Evolutionary conservation across 2,329 filamentous ascomycete species (phyloP), one percentile per base, ranked within the genome.

Genomic region (Trichothecium sympodiale): DNA sequence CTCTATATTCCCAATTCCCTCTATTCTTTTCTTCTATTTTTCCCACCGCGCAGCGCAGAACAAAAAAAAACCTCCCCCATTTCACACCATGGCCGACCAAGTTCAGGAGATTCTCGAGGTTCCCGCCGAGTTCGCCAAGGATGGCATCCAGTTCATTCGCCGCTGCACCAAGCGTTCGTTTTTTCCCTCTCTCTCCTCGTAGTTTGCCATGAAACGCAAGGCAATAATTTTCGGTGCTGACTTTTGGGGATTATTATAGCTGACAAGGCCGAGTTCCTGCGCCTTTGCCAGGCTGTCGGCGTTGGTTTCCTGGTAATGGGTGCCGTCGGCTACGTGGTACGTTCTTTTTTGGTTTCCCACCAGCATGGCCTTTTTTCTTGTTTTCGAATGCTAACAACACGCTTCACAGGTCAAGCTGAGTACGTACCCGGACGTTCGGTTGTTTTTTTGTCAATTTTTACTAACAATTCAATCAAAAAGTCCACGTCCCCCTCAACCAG

Each of bases 301-400:
- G 69, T 80, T 43, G 78, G 78, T 40, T 82, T 82, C 61, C 57
- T 82, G 43, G 70, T 81, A 57, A 81, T 80, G 77, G 77, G 77
- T 43, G 73, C 74, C 33, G 77, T 81, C 39, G 77, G 77, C 43
- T 82, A 80, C 59, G 58, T 82, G 43, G 75, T 25, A 25, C 20
- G 20, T 25, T 25, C 20, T 25, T 25, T 6, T 25, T 6, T 25
- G 10, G 6, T 10, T 25, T 25, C 20, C 20, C 20, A 10, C n/a
- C n/a, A n/a, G n/a, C n/a, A n/a, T n/a, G n/a, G n/a, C n/a, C n/a
- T n/a, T n/a, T n/a, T n/a, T n/a, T n/a, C n/a, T 25, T 25, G 20
- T 10, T 6, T 10, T 25, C 10, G 20, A 25, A 25, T 25, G 10
- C 6, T 25, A 10, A 6, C 10, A 25, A 25, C 20, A 25, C 10